A percentile compares a stretch with the other conserved stretches of the same genome.
These are phyloP conservation scores for Monosporascus sp. DNA, from an alignment of 2,329 filamentous ascomycete genomes.

Conservation along the genomic window DNA sequence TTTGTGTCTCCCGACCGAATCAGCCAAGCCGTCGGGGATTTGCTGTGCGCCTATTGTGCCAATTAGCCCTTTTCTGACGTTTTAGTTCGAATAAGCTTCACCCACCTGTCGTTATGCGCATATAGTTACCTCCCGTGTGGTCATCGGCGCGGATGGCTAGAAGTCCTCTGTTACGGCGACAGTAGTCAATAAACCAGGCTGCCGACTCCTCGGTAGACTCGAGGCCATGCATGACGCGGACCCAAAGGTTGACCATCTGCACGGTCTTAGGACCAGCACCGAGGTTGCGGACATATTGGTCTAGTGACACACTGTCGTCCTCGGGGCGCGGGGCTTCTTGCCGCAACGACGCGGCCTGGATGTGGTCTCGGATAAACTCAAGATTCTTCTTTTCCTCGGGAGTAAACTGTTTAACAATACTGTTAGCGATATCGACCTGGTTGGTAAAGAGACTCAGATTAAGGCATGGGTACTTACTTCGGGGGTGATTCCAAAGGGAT, in stretches of 20 bases:
- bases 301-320: slow-evolving; percentile 29
- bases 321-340: slow-evolving; percentile 11
- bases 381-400: slow-evolving; percentile 28
- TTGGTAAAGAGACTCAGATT: background rate
- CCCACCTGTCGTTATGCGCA: slow-evolving; percentile 22
- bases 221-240: slow-evolving; percentile 31
- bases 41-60: slow-evolving; percentile 20
- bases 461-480: slow-evolving; percentile 14
- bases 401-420: slow-evolving; percentile 17
- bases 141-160: slow-evolving; percentile 31
- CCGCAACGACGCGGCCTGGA: slow-evolving; percentile 28
- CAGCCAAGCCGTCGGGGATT: slow-evolving; percentile 22
- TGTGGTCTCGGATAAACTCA: slow-evolving; percentile 29
- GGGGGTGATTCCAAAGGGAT: slow-evolving; percentile 28
- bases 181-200: slow-evolving; percentile 34
- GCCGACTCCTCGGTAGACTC: slow-evolving; percentile 32
- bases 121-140: slow-evolving; percentile 30
- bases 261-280: slow-evolving; percentile 25
- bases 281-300: slow-evolving; percentile 30
- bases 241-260: slow-evolving; percentile 32
- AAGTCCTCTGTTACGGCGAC: slow-evolving; percentile 29
- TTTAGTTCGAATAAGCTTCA: slow-evolving; percentile 8
- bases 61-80: background rate
- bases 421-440: background rate
- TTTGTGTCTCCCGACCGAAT: slow-evolving; percentile 16